Conservation (phyloP, 1,284 basidiomycete genomes). For the Boletus semigastroideus region DNA sequence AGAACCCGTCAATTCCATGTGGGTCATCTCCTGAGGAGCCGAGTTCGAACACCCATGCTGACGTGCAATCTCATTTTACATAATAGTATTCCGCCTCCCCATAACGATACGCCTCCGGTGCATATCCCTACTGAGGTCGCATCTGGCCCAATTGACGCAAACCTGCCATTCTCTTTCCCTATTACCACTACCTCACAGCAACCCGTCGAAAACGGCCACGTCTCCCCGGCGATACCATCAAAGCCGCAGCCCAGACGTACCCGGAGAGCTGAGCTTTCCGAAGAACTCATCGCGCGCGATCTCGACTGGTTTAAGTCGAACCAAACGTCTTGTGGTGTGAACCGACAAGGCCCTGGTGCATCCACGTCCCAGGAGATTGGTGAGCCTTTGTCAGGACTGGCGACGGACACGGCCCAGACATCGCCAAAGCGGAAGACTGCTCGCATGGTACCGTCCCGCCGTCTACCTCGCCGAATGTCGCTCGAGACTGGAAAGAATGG, state of each 20-base stretch:
- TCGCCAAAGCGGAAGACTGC: conserved; percentile 23
- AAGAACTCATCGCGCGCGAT: conserved; percentile 30
- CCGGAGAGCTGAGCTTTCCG: conserved; percentile 22
- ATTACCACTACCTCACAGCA: neutral
- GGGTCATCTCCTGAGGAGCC: neutral
- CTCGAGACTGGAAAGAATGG: neutral
- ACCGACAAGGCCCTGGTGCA: neutral
- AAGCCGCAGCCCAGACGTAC: conserved; percentile 32
- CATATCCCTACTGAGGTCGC: neutral
- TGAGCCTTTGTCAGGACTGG: neutral
- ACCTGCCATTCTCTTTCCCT: neutral
- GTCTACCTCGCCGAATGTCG: conserved; percentile 22
- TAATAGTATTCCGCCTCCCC: conserved; percentile 1
- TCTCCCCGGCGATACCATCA: conserved; percentile 1
- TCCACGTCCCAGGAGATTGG: neutral
- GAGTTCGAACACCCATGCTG: neutral
- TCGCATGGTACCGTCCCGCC: conserved; percentile 28
- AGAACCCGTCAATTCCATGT: conserved; percentile 9
- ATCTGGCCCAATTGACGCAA: neutral
- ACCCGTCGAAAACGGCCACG: neutral
- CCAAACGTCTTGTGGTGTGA: neutral
- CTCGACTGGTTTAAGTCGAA: conserved; percentile 31
- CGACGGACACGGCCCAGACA: conserved; percentile 1
- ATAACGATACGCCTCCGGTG: neutral
- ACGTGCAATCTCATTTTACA: neutral